Conservation (phyloP, 495 filamentous ascomycete genomes). For the Hyphodiscus hymeniophilus region DNA sequence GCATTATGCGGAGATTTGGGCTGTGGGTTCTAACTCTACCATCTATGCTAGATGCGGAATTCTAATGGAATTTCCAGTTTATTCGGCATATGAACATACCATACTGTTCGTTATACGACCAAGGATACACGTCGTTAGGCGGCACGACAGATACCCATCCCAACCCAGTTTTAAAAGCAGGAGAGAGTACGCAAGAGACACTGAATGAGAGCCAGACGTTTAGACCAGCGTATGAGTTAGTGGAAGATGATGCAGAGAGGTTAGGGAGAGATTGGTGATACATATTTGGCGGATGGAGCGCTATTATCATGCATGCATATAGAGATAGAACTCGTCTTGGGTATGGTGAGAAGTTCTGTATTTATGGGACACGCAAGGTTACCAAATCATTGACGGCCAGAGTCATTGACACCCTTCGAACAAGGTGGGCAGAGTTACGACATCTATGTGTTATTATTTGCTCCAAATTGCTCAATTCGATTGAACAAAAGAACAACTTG, state of each 20-base stretch:
- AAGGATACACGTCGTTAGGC: slow-evolving; percentile 73
- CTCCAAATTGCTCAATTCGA: too few species aligned
- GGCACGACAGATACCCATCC: slow-evolving; percentile 85
- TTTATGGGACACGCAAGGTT: too few species aligned
- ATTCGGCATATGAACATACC: slow-evolving; percentile 67
- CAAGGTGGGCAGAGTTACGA: too few species aligned
- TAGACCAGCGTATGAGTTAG: slow-evolving; percentile 79
- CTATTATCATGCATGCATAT: too few species aligned
- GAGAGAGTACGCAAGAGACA: slow-evolving; percentile 21
- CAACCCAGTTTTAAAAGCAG: slow-evolving; percentile 64
- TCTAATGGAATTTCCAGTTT: slow-evolving; percentile 44
- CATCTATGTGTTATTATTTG: too few species aligned
- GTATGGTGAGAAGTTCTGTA: too few species aligned
- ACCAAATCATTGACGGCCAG: too few species aligned
- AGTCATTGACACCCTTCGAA: too few species aligned
- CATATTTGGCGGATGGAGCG: too few species aligned
- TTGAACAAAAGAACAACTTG: too few species aligned
- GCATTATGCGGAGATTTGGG: slow-evolving; percentile 95
- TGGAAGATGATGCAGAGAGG: slow-evolving; percentile 77
- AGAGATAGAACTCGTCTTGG: too few species aligned
- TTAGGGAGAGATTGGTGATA: slow-evolving; percentile 57
- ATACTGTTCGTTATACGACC: slow-evolving; percentile 82
- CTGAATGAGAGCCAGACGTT: slow-evolving; percentile 34
- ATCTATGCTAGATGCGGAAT: background rate
- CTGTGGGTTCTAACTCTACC: slow-evolving; percentile 37